Percentiles rank a stretch among this genome's conserved stretches.
Conservation (phyloP, 208 protist genomes). For the Trypanosoma theileri region DNA sequence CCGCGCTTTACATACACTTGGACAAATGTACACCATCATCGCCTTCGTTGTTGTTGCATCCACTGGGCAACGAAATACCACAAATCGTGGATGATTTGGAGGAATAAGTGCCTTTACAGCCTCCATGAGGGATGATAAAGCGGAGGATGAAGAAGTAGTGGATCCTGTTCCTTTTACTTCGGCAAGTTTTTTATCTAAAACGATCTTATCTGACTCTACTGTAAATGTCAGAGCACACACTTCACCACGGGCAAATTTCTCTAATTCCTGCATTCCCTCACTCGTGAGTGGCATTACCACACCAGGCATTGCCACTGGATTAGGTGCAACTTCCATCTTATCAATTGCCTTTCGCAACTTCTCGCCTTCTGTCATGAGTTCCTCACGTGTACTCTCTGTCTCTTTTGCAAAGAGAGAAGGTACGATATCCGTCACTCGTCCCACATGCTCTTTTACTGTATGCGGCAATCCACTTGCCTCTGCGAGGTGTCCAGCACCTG, state of each 20-base stretch:
- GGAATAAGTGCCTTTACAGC: slow-evolving; percentile 29
- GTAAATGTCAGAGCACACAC: slow-evolving; percentile 52
- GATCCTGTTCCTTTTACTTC: not conserved
- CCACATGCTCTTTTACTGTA: slow-evolving; percentile 28
- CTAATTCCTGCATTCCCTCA: slow-evolving; percentile 37
- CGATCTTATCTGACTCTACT: slow-evolving; percentile 32
- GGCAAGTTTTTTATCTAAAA: slow-evolving; percentile 20
- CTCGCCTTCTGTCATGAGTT: slow-evolving; percentile 80
- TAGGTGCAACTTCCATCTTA: slow-evolving; percentile 65
- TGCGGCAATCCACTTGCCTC: slow-evolving; percentile 22
- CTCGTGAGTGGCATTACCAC: slow-evolving; percentile 42
- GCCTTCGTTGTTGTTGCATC: slow-evolving; percentile 26
- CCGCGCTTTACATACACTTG: slow-evolving; percentile 47
- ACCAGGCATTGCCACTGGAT: slow-evolving; percentile 58
- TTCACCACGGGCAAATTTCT: slow-evolving; percentile 31
- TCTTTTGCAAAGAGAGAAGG: slow-evolving; percentile 49
- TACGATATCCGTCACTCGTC: slow-evolving; percentile 35
- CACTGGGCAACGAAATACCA: slow-evolving; percentile 24
- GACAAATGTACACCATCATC: slow-evolving; percentile 82
- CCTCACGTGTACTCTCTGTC: slow-evolving; percentile 30
- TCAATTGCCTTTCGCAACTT: slow-evolving; percentile 44
- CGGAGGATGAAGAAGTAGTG: not conserved
- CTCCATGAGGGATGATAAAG: slow-evolving; percentile 7
- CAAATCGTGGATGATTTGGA: slow-evolving; percentile 36
- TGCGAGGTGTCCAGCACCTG: slow-evolving; percentile 37